Base-by-base conservation (phyloP, 108 stramenopile species). In the Nitzschia sp. region DNA sequence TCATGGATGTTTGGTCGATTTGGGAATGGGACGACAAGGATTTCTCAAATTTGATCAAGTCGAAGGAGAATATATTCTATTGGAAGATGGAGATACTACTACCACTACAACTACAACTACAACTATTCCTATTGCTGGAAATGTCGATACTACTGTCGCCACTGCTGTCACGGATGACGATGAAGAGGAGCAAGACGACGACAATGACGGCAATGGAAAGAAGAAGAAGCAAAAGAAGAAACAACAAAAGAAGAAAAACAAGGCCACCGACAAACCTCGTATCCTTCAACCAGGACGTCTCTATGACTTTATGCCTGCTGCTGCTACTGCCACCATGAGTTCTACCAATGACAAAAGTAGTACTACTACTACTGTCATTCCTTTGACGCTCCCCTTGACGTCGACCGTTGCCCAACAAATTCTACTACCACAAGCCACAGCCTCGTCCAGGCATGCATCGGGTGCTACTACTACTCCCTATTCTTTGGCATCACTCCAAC, bases 1-100 rank as follows among this genome's bases (percentile, higher is more conserved):
- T 68, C 93, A 94, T 44, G 93, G 93, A 45, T 85, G 88, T 58
- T 63, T 94, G 26, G 75, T 94, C 26, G 87, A 94, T 68, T 45
- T 94, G 54, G 83, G 85, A 15, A 52, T 61, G 19, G 75, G 72
- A 21, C 44, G 38, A 1, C 56, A 69, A 9, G 90, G 90, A 23
- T 94, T 94, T 74, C 45, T 87, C 29, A 68, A 69, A 45, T 93
- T 89, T 80, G 81, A 79, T 25, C 68, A 87, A 31, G 73, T 94
- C 26, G 77, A 80, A 45, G 83, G 71, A 19, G 74, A 69, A 34
- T 85, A 87, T 55, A 59, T 36, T 54, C 56, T 74, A 34, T 62
- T 60, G 23, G 80, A 67, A 31, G 72, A 38, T 50, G 48, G 48
- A 21, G 48, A 50, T 45, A 56, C 27, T 23, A 34, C 56, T 4